Percentiles rank a stretch among this genome's conserved stretches.
phyloP scores from a whole-genome alignment of 495 filamentous ascomycete genomes.

The Viridothelium virens region DNA sequence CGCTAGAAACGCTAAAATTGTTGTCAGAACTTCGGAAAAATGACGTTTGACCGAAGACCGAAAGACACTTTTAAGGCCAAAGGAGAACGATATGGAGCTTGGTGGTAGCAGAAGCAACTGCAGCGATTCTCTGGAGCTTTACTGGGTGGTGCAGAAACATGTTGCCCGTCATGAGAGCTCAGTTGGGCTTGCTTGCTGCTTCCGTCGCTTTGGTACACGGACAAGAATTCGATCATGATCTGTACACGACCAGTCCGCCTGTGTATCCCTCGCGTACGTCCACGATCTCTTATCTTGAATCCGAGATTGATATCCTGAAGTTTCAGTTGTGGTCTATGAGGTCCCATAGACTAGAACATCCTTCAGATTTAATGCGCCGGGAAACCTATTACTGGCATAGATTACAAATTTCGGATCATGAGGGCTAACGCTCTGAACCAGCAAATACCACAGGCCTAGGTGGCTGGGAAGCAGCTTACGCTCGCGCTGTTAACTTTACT shows the following conservation, averaged over 20 bases:
- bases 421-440: neutral
- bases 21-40: too few relatives aligned
- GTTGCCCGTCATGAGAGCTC: neutral
- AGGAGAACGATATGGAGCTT: neutral
- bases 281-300: neutral
- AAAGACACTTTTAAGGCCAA: neutral
- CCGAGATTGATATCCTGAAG: neutral
- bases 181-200: conserved; percentile 1
- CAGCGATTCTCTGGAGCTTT: neutral
- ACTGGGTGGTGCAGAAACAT: neutral
- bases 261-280: conserved; percentile 31
- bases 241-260: conserved; percentile 26
- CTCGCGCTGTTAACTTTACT: conserved; percentile 22
- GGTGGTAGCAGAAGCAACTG: neutral
- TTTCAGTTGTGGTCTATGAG: too few relatives aligned
- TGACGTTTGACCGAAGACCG: neutral
- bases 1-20: neutral
- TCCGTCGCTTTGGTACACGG: neutral
- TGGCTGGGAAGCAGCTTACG: conserved; percentile 21
- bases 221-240: conserved; percentile 14
- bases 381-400: too few relatives aligned
- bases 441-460: conserved; percentile 19
- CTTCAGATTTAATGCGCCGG: too few relatives aligned
- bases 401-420: neutral
- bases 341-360: too few relatives aligned